A percentile compares a stretch with the other conserved stretches of the same genome.
These are phyloP conservation scores for Trifolium subterraneum DNA, from an alignment of 306 rosid species.

Conservation along the genomic window DNA sequence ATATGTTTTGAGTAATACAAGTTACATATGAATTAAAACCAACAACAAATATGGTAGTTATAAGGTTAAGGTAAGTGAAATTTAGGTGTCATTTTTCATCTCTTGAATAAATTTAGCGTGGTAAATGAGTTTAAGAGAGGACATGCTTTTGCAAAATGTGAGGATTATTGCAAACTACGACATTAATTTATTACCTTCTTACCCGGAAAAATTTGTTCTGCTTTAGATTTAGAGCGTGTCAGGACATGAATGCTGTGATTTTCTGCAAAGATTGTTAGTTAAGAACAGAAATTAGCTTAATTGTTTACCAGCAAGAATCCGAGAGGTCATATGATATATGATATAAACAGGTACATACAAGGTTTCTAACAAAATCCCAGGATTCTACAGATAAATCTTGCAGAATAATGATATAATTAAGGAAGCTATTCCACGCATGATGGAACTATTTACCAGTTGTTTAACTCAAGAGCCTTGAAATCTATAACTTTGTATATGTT, in stretches of 20 bases:
- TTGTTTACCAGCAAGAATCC: neutral
- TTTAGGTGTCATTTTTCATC: constrained; percentile 11
- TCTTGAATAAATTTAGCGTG: constrained; percentile 12
- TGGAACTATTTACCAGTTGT: constrained; percentile 37
- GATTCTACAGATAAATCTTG: constrained; percentile 20
- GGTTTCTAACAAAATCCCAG: constrained; percentile 33
- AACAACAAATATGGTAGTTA: constrained; percentile 21
- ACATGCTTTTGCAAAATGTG: constrained; percentile 13
- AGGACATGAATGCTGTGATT: constrained; percentile 75
- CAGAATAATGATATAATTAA: constrained; percentile 8
- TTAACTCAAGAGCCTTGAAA: constrained; percentile 17
- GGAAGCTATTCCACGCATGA: constrained; percentile 19
- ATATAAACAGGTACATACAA: constrained; percentile 25
- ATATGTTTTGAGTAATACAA: constrained; percentile 5
- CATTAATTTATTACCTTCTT: constrained; percentile 84
- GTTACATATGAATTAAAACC: constrained; percentile 18
- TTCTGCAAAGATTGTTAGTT: constrained; percentile 60
- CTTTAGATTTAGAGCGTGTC: constrained; percentile 91
- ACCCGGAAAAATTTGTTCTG: constrained; percentile 94
- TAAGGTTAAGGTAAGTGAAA: constrained; percentile 16
- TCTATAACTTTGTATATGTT: constrained; percentile 13
- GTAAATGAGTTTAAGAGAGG: neutral
- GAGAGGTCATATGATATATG: constrained; percentile 19
- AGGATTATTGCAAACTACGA: constrained; percentile 35
- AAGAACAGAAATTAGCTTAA: constrained; percentile 11